Evolutionary conservation across 148 eudicot species (phyloP).

Genomic region (Vaccinium macrocarpon): DNA sequence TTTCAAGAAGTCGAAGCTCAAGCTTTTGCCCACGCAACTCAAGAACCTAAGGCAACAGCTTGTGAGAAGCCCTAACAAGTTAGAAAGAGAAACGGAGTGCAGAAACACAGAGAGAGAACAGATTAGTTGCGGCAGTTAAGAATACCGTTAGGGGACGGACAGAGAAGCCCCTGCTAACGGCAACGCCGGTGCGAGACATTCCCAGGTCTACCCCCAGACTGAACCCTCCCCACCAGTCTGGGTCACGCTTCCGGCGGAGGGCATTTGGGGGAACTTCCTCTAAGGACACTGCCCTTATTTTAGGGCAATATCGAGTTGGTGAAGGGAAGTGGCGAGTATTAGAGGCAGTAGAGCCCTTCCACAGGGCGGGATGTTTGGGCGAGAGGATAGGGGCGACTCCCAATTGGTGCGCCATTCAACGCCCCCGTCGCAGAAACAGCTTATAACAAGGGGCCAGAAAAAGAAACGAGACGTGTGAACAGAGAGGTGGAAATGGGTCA

Average conservation of each 20-base stretch:
- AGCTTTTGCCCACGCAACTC: conserved; percentile 45
- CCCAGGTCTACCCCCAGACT: conserved; percentile 15
- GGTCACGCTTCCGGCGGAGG: conserved; percentile 9
- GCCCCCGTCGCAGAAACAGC: neutral
- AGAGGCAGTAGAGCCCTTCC: neutral
- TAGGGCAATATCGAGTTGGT: neutral
- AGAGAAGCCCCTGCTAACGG: conserved; percentile 17
- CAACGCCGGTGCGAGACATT: conserved; percentile 17
- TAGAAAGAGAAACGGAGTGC: conserved; percentile 3
- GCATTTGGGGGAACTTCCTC: conserved; percentile 14
- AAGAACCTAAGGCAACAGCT: conserved; percentile 27
- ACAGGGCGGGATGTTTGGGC: neutral
- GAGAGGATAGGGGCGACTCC: neutral
- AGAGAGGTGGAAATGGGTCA: no score
- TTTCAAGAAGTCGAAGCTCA: conserved; percentile 38
- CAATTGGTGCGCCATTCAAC: neutral
- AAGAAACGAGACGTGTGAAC: no score
- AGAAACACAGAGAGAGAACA: neutral
- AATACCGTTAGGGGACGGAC: conserved; percentile 17
- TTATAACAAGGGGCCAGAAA: no score
- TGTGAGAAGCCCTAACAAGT: conserved; percentile 6
- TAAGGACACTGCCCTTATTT: neutral
- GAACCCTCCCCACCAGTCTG: conserved; percentile 10
- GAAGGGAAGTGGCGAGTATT: neutral
- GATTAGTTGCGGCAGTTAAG: neutral